Conservation (phyloP, 2,329 filamentous ascomycete species). For the Talaromyces albobiverticillius region DNA sequence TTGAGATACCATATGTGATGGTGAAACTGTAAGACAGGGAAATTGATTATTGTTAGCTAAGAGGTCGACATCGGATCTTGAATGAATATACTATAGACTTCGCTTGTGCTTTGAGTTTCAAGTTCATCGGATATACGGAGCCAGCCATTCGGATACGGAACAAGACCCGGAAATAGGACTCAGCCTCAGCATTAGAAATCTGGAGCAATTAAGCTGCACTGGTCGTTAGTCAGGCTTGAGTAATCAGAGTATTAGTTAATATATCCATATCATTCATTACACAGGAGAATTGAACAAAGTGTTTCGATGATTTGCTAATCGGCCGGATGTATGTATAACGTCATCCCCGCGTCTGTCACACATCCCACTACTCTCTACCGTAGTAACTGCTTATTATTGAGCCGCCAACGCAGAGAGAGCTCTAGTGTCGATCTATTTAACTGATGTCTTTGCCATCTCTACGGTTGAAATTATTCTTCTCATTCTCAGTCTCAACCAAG, state of each 20-base stretch:
- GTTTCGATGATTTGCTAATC: neutral
- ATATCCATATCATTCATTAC: too few relatives aligned
- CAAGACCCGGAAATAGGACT: neutral
- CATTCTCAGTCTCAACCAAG: conserved; percentile 6
- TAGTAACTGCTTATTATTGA: too few relatives aligned
- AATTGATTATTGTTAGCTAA: neutral
- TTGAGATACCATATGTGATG: conserved; percentile 96
- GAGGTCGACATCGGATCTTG: neutral
- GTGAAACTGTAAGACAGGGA: conserved; percentile 58
- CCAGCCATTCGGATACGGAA: neutral
- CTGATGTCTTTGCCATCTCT: conserved; percentile 4
- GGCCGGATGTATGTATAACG: neutral
- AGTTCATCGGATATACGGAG: neutral
- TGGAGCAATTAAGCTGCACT: neutral
- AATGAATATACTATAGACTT: neutral
- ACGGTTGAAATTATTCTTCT: neutral
- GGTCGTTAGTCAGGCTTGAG: neutral
- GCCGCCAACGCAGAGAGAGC: neutral
- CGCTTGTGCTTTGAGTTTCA: too few relatives aligned
- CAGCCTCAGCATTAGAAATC: too few relatives aligned
- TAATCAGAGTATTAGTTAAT: neutral
- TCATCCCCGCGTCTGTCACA: neutral
- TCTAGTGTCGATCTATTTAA: neutral
- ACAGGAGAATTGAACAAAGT: neutral
- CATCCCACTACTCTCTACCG: neutral